Conservation (phyloP, 257 asterid species). For the Verbena officinalis region DNA sequence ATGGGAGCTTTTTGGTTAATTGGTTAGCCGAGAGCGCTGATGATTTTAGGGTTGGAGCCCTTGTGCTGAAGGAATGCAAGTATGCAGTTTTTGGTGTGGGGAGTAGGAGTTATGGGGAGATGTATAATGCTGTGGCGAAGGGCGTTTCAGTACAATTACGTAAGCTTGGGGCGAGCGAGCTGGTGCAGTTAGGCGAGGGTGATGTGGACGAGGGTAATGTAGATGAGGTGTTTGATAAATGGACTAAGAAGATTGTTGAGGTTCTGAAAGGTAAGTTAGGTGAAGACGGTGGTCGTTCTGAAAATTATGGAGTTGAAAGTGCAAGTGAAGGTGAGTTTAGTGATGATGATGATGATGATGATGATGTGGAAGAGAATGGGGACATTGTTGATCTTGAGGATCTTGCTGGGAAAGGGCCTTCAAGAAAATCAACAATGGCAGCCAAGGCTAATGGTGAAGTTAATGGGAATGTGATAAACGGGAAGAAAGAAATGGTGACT, state of each 20-base stretch:
- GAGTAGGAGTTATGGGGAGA: slow-evolving; percentile 69
- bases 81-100: slow-evolving; percentile 94
- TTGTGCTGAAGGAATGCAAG: slow-evolving; percentile 59
- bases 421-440: slow-evolving; percentile 51
- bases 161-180: slow-evolving; percentile 77
- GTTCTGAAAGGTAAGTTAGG: slow-evolving; percentile 52
- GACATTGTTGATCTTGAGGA: slow-evolving; percentile 93
- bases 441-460: slow-evolving; percentile 57
- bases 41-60: slow-evolving; percentile 91
- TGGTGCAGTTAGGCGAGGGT: slow-evolving; percentile 69
- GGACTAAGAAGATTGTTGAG: slow-evolving; percentile 65
- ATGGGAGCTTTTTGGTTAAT: slow-evolving; percentile 77
- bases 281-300: slow-evolving; percentile 34
- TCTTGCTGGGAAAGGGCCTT: slow-evolving; percentile 87
- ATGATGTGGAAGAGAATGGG: slow-evolving; percentile 45
- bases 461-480: slow-evolving; percentile 57
- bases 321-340: slow-evolving; percentile 55
- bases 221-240: slow-evolving; percentile 72
- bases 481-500: slow-evolving; percentile 94
- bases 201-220: slow-evolving; percentile 74
- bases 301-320: slow-evolving; percentile 36
- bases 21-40: slow-evolving; percentile 92
- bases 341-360: slow-evolving; percentile 58
- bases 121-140: slow-evolving; percentile 69
- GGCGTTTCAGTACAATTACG: slow-evolving; percentile 53